These are phyloP conservation scores for Prunus mira DNA, from an alignment of 306 rosid genomes.

Conservation along the genomic window DNA sequence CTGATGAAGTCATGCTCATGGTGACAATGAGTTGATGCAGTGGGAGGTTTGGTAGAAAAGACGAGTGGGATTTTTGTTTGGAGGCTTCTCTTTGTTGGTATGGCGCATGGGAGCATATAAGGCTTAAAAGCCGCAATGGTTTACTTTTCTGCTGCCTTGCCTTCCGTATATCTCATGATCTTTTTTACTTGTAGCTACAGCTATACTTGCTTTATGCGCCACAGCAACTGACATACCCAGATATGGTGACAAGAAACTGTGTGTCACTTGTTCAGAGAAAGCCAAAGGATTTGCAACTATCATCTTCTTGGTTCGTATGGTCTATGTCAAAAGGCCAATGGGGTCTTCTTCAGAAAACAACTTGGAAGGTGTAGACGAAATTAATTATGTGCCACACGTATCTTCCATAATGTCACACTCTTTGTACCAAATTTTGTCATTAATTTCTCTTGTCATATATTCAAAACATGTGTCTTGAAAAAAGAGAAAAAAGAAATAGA, in stretches of 20 bases:
- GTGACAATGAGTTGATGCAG: background rate
- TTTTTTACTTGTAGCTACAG: too few relatives aligned
- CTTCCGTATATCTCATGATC: background rate
- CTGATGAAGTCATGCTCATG: too few relatives aligned
- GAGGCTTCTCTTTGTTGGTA: constrained; percentile 1
- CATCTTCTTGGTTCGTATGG: too few relatives aligned
- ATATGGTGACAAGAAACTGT: too few relatives aligned
- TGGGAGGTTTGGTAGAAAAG: background rate
- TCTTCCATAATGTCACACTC: background rate
- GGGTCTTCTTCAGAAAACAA: too few relatives aligned
- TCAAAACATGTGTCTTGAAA: too few relatives aligned
- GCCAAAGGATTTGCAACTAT: too few relatives aligned
- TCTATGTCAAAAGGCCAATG: too few relatives aligned
- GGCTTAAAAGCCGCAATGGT: too few relatives aligned
- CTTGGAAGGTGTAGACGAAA: background rate
- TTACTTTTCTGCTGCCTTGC: background rate
- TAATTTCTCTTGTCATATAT: background rate
- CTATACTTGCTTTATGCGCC: background rate
- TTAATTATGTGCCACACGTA: background rate
- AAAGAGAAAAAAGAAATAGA: too few relatives aligned
- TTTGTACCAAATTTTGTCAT: background rate
- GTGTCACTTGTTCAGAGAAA: too few relatives aligned
- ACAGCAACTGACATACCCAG: too few relatives aligned
- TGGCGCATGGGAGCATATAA: background rate
- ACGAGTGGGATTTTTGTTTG: background rate